Evolutionary conservation across 2,329 filamentous ascomycete species (phyloP), one percentile per base, ranked within the genome.

Genomic region (Penicillium oxalicum): DNA sequence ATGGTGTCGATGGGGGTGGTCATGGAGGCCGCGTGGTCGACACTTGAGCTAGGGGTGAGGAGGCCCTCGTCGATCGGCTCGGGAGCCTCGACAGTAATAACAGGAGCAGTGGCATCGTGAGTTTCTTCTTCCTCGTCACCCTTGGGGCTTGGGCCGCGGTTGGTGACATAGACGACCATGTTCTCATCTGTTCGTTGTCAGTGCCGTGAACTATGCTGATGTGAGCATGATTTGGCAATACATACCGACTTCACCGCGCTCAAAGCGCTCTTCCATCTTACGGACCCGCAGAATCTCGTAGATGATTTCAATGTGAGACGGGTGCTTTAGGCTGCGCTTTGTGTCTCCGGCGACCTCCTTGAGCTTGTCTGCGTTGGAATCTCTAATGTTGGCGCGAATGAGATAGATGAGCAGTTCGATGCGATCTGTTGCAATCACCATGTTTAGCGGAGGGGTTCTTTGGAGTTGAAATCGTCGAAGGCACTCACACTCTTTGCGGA

Each of bases 401-500:
- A 72, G 70, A 53, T 72, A 69, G 29, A 72, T 61, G 29, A 72
- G 54, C 13, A 72, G 65, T 28, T 62, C 59, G 47, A 71, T 59
- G 5, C 69, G 63, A 43, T 66, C 69, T 70, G 6, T 37, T 70
- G 6, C 36, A 11, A 4, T 4, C 29, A 32, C 11, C 29, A 32
- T 8, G 3, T 11, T 2, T 34, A 54, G 27, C 49, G 11, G 41
- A 9, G 5, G 26, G 2, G 13, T n/a, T 5, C 11, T 12, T 5
- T 24, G 8, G 12, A 27, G 18, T 33, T 27, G 6, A 7, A 25
- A 6, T n/a, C 4, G 2, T 5, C 27, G 18, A 27, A 42, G 9
- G 32, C 1, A 54, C 29, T 7, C 65, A 76, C 74, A 68, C 36
- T 70, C 66, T 61, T 74, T 75, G 44, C 67, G 63, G 18, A 75